Percentiles rank a stretch among this genome's conserved stretches.
phyloP scores from a whole-genome alignment of 176 grass and related monocot species.

The Lolium perenne region DNA sequence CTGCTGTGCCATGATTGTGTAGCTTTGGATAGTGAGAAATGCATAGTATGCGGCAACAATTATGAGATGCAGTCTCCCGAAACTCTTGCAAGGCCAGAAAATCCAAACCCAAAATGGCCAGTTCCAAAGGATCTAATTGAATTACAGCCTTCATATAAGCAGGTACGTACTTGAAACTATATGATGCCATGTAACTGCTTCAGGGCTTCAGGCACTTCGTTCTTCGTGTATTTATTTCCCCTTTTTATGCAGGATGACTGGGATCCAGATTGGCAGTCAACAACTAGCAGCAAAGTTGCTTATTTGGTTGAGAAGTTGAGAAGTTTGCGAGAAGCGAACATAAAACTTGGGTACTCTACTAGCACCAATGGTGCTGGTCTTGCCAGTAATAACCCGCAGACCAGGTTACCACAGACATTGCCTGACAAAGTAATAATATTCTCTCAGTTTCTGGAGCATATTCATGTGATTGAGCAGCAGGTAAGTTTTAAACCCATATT shows the following conservation, averaged over 20 bases:
- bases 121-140: constrained; percentile 99
- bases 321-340: constrained; percentile 61
- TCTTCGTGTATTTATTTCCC: constrained; percentile 6
- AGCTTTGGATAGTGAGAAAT: constrained; percentile 88
- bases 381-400: constrained; percentile 41
- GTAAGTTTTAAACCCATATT: constrained; percentile 48
- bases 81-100: constrained; percentile 78
- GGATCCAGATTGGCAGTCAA: constrained; percentile 97
- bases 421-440: constrained; percentile 96
- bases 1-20: constrained; percentile 93
- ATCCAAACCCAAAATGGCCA: constrained; percentile 98
- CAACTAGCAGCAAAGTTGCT: constrained; percentile 95
- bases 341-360: constrained; percentile 45
- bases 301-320: constrained; percentile 80
- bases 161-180: constrained; percentile 51
- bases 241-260: constrained; percentile 77
- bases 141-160: constrained; percentile 97
- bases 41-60: constrained; percentile 74
- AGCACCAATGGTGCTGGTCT: constrained; percentile 42
- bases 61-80: constrained; percentile 98
- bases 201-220: constrained; percentile 5
- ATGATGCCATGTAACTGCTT: constrained; percentile 38
- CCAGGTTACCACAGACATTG: constrained; percentile 35
- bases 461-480: constrained; percentile 94
- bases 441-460: constrained; percentile 98